Evolutionary conservation across 139 green algal species (phyloP), one percentile per base, ranked within the genome.

Genomic region (Pleodorina starrii): DNA sequence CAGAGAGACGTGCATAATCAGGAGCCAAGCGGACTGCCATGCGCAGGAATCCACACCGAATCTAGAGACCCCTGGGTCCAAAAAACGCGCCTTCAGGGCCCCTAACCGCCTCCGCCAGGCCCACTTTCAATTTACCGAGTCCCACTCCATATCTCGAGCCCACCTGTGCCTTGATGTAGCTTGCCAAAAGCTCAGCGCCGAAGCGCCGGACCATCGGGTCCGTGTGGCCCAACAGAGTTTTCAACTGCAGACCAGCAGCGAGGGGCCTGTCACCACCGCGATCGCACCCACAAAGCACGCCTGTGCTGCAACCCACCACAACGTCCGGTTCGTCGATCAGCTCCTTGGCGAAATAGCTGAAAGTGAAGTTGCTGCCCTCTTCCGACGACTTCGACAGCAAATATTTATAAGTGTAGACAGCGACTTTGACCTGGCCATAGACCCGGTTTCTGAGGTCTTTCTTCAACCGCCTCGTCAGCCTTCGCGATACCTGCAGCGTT

Each of bases 291-390:
- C n/a, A n/a, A n/a, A n/a, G n/a, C n/a, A n/a, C n/a, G n/a, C n/a
- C n/a, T n/a, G n/a, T n/a, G n/a, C n/a, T n/a, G n/a, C 40, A 51
- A 54, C 71, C 51, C 87, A 96, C 92, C 90, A 94, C 88, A 51
- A 80, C 57, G 48, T 96, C 90, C 25, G 90, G 89, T 63, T 91
- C 76, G 25, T 93, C 85, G 1, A 96, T 87, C 5, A 96, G 84
- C 86, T 96, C 93, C 66, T 91, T 88, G 0, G 89, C 72, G 43
- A 95, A 95, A 59, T 92, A 95, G 87, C 14, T 91, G 60, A 92
- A 89, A 16, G 89, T 89, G 84, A 95, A 95, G 57, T 79, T 87
- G 88, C 91, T 93, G 35, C 69, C 92, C 29, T 95, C 88, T 19
- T 90, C 88, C 2, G 35, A 51, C 3, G 92, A 86, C 72, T 81